phyloP scores from a whole-genome alignment of 371 early-diverging fungal species.

The Chytridium lagenaria region DNA sequence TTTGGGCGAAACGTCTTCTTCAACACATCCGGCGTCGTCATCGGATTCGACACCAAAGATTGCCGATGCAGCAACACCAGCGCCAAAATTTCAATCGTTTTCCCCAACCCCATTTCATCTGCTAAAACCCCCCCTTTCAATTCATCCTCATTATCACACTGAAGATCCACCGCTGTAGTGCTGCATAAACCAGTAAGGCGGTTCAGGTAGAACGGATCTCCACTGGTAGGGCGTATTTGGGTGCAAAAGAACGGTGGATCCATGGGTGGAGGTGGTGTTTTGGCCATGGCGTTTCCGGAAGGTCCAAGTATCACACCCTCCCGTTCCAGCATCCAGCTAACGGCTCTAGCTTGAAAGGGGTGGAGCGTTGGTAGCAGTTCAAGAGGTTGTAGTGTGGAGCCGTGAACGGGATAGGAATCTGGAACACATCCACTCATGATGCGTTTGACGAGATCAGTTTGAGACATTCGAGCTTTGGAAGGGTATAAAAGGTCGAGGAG shows the following conservation, averaged over 20 bases:
- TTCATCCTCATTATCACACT: constrained; percentile 11
- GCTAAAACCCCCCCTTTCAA: constrained; percentile 50
- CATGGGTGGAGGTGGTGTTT: not conserved
- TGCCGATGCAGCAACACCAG: constrained; percentile 48
- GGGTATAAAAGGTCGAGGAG: constrained; percentile 8
- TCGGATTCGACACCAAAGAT: not conserved
- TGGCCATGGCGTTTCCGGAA: not conserved
- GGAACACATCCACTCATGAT: constrained; percentile 4
- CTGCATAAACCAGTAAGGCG: not conserved
- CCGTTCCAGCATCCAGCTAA: constrained; percentile 46
- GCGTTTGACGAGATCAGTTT: not conserved
- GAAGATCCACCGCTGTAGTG: not conserved
- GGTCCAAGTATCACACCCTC: constrained; percentile 29
- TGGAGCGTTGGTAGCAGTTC: constrained; percentile 27
- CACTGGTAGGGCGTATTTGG: constrained; percentile 1
- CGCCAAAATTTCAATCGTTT: constrained; percentile 64
- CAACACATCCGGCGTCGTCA: not conserved
- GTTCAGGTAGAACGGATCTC: constrained; percentile 8
- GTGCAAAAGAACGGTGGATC: not conserved
- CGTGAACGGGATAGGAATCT: not conserved
- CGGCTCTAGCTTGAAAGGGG: constrained; percentile 41
- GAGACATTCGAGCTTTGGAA: not conserved
- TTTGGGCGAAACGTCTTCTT: not conserved
- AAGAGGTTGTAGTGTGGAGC: not conserved
- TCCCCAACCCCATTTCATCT: constrained; percentile 75